Evolutionary conservation across 2,329 filamentous ascomycete genomes (phyloP).

Genomic region (Alternaria dauci): DNA sequence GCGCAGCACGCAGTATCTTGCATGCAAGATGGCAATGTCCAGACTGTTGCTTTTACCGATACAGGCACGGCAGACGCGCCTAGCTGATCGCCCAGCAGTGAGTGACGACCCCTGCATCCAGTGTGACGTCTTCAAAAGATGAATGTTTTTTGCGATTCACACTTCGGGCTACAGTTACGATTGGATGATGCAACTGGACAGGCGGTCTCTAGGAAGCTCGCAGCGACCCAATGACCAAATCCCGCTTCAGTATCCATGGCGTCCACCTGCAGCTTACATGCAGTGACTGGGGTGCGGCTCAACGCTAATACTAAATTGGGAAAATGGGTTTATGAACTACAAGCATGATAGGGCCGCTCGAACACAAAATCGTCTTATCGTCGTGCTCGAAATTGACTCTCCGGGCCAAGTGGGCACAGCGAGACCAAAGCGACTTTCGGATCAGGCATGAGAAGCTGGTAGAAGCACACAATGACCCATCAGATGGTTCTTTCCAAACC

Average conservation of each 20-base stretch:
- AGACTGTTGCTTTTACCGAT: background rate
- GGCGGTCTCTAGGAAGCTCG: constrained; percentile 8
- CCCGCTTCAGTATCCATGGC: constrained; percentile 10
- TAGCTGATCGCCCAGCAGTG: background rate
- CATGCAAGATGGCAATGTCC: background rate
- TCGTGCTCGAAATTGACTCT: background rate
- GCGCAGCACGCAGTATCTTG: constrained; percentile 3
- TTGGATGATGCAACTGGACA: constrained; percentile 9
- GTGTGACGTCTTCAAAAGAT: background rate
- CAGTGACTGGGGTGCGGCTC: constrained; percentile 8
- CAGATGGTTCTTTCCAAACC: background rate
- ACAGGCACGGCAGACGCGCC: background rate
- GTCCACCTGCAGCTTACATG: constrained; percentile 25
- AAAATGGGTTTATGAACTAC: constrained; percentile 25
- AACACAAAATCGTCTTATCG: constrained; percentile 2
- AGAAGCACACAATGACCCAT: background rate
- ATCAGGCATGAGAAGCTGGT: background rate
- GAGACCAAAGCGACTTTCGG: background rate
- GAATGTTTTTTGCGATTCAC: background rate
- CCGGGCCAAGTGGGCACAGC: background rate
- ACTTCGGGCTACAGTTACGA: constrained; percentile 14
- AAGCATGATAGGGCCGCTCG: constrained; percentile 11
- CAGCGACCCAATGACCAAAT: constrained; percentile 19
- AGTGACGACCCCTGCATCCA: background rate
- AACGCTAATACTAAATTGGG: constrained; percentile 25